A percentile compares a stretch with the other conserved stretches of the same genome.
Evolutionary conservation across 2,329 filamentous ascomycete genomes (phyloP).

Genomic region (Dactylonectria macrodidyma): DNA sequence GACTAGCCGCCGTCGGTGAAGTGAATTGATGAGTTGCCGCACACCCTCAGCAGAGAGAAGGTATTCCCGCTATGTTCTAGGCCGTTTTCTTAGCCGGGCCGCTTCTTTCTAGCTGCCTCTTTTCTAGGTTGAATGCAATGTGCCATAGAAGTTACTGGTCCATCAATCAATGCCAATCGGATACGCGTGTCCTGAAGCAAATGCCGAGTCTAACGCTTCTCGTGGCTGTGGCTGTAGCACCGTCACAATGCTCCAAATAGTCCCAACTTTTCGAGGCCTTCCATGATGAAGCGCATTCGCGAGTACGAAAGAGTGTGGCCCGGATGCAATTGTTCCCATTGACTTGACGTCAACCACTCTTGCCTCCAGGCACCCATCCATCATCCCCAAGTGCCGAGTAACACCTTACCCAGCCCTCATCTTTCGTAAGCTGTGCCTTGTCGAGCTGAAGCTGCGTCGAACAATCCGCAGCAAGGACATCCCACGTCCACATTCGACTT

Average conservation of each 20-base stretch:
- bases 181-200: background rate
- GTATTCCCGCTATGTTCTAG: background rate
- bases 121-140: background rate
- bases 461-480: background rate
- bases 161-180: background rate
- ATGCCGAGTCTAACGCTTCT: background rate
- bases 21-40: slow-evolving; percentile 1
- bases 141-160: background rate
- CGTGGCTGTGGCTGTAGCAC: slow-evolving; percentile 5
- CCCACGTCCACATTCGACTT: slow-evolving; percentile 5
- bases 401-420: background rate
- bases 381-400: background rate
- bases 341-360: background rate
- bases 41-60: background rate
- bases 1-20: slow-evolving; percentile 14
- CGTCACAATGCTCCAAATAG: slow-evolving; percentile 4
- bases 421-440: background rate
- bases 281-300: background rate
- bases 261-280: background rate
- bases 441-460: background rate
- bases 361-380: background rate
- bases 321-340: background rate
- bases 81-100: background rate
- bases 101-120: background rate
- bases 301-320: background rate